These are phyloP conservation scores for Castanea crenata DNA, from an alignment of 306 rosid species.

Conservation along the genomic window DNA sequence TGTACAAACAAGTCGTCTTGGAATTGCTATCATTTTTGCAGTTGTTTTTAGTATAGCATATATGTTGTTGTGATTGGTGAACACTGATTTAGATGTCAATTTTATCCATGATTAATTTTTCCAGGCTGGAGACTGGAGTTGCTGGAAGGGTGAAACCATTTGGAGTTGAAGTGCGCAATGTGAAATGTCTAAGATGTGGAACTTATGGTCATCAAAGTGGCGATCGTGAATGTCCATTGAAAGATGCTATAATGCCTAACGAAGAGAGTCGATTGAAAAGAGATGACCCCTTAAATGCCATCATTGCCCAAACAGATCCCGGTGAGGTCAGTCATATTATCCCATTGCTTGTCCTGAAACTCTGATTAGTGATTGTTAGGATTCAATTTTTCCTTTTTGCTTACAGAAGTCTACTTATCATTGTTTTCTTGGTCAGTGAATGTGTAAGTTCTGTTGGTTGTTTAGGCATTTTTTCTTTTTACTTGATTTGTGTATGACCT, in stretches of 20 bases:
- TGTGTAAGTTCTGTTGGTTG: background rate
- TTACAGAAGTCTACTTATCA: background rate
- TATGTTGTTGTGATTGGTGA: background rate
- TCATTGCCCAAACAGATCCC: constrained; percentile 76
- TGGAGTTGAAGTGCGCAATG: constrained; percentile 93
- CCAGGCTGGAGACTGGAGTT: constrained; percentile 90
- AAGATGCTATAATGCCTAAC: constrained; percentile 87
- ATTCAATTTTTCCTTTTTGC: background rate
- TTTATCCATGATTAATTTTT: constrained; percentile 26
- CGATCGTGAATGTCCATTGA: constrained; percentile 93
- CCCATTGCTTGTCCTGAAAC: background rate
- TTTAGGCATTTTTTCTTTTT: background rate
- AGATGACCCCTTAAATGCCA: constrained; percentile 93
- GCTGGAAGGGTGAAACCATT: constrained; percentile 82
- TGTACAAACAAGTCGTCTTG: background rate
- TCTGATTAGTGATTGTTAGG: background rate
- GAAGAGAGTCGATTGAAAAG: constrained; percentile 88
- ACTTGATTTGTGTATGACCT: background rate
- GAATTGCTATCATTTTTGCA: background rate
- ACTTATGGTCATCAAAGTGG: constrained; percentile 94
- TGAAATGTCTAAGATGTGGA: constrained; percentile 91
- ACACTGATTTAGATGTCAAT: background rate
- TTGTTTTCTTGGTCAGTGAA: background rate
- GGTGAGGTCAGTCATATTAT: constrained; percentile 54
- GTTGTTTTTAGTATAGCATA: constrained; percentile 1